Evolutionary conservation across 2,329 filamentous ascomycete genomes (phyloP).

Genomic region (Fusarium sp.): DNA sequence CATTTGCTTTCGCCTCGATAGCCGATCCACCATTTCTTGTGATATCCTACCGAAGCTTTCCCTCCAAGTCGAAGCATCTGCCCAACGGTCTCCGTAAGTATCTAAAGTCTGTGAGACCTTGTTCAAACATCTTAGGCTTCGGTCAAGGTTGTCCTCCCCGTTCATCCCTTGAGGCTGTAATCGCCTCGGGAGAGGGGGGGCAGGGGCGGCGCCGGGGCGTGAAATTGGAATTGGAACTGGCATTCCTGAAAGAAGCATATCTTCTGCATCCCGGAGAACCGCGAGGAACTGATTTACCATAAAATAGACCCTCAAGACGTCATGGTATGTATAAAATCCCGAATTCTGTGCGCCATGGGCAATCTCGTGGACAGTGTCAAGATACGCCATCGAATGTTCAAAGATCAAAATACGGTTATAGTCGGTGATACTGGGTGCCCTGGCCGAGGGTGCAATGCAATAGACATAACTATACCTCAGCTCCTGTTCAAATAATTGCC

Average conservation of each 20-base stretch:
- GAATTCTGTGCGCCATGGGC: conserved; percentile 70
- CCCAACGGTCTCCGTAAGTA: conserved; percentile 72
- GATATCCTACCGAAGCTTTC: conserved; percentile 66
- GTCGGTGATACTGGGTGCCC: conserved; percentile 78
- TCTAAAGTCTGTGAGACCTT: conserved; percentile 66
- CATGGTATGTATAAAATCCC: conserved; percentile 86
- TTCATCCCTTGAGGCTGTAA: conserved; percentile 53
- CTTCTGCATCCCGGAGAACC: conserved; percentile 69
- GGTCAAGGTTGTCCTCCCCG: conserved; percentile 64
- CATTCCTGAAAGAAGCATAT: conserved; percentile 67
- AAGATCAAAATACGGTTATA: conserved; percentile 87
- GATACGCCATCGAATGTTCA: conserved; percentile 86
- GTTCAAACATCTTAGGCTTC: conserved; percentile 68
- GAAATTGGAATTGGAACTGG: conserved; percentile 61
- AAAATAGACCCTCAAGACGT: conserved; percentile 86
- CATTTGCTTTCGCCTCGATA: conserved; percentile 57
- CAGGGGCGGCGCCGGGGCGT: conserved; percentile 61
- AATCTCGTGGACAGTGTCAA: conserved; percentile 78
- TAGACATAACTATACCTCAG: conserved; percentile 92
- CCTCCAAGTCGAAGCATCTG: conserved; percentile 66
- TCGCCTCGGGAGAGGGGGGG: conserved; percentile 66
- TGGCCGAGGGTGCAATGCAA: conserved; percentile 83
- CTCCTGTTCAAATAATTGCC: conserved; percentile 87
- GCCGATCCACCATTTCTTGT: conserved; percentile 58
- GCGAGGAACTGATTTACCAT: conserved; percentile 74